Evolutionary conservation across 2,329 filamentous ascomycete species (phyloP).

Genomic region (Anisogramma anomala): DNA sequence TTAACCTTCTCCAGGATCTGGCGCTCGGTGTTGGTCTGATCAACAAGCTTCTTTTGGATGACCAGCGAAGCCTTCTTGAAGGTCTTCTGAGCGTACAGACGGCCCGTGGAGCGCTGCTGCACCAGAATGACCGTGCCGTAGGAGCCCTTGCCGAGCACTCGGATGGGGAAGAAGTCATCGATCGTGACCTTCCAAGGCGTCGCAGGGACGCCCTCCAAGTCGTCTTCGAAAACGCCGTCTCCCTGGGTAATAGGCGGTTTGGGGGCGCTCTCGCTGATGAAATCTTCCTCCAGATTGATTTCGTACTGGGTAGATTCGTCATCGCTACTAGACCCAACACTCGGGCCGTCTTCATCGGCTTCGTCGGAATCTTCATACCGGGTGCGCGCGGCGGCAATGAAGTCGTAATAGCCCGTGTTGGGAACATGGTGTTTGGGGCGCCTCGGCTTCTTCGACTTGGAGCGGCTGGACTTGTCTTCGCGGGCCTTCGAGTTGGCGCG

Average conservation of each 20-base stretch:
- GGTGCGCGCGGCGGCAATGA: background rate
- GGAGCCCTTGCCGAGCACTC: constrained; percentile 89
- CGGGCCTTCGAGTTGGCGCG: constrained; percentile 46
- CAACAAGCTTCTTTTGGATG: constrained; percentile 88
- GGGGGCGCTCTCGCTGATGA: constrained; percentile 55
- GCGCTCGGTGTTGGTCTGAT: constrained; percentile 95
- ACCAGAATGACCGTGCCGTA: constrained; percentile 93
- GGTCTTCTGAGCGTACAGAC: constrained; percentile 94
- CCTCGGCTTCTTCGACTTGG: constrained; percentile 19
- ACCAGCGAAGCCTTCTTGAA: constrained; percentile 94
- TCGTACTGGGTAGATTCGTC: constrained; percentile 68
- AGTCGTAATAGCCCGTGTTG: background rate
- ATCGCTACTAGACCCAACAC: constrained; percentile 50
- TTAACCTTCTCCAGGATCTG: constrained; percentile 92
- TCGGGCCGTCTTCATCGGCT: constrained; percentile 39
- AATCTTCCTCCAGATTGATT: constrained; percentile 73
- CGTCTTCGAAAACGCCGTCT: constrained; percentile 25
- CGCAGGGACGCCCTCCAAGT: constrained; percentile 43
- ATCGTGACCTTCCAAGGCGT: constrained; percentile 74
- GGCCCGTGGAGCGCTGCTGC: constrained; percentile 75
- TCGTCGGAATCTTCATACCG: constrained; percentile 28
- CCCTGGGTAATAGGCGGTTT: constrained; percentile 22
- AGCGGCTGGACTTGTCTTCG: constrained; percentile 29
- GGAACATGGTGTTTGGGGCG: no score
- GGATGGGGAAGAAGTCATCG: constrained; percentile 78